These are phyloP conservation scores for Peziza echinospora DNA, from an alignment of 495 filamentous ascomycete species.

Conservation along the genomic window DNA sequence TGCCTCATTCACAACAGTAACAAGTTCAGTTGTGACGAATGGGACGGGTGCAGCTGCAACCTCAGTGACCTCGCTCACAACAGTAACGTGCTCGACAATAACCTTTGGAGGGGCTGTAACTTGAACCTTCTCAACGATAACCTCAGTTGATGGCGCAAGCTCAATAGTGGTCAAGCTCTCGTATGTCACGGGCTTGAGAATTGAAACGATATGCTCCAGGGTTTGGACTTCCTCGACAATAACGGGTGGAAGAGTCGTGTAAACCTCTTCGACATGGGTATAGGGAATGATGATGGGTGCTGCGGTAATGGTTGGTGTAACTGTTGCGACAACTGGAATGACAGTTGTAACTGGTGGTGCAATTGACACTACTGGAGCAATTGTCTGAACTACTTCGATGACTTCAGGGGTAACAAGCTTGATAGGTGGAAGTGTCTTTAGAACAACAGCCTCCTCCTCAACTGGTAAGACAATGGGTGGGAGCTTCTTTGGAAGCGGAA, in stretches of 20 bases:
- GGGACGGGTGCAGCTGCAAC: not conserved
- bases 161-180: not conserved
- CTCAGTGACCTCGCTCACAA: slow-evolving; percentile 1
- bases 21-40: slow-evolving; percentile 1
- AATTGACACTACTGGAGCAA: too few species aligned
- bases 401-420: too few species aligned
- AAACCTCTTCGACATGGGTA: too few species aligned
- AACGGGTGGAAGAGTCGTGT: not conserved
- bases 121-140: not conserved
- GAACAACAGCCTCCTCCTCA: too few species aligned
- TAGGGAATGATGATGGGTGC: too few species aligned
- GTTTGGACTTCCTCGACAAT: slow-evolving; percentile 1
- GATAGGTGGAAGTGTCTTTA: too few species aligned
- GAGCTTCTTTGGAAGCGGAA: too few species aligned
- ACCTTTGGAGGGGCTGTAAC: not conserved
- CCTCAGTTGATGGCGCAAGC: not conserved
- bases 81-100: not conserved
- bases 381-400: too few species aligned
- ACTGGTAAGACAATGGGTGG: too few species aligned
- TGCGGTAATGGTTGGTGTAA: too few species aligned
- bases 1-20: slow-evolving; percentile 1
- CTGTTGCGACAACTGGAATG: too few species aligned
- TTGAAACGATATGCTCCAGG: slow-evolving; percentile 3
- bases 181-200: not conserved
- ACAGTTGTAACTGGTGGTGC: too few species aligned